phyloP scores from a whole-genome alignment of 768 basidiomycete genomes.

The Trametes gibbosa region DNA sequence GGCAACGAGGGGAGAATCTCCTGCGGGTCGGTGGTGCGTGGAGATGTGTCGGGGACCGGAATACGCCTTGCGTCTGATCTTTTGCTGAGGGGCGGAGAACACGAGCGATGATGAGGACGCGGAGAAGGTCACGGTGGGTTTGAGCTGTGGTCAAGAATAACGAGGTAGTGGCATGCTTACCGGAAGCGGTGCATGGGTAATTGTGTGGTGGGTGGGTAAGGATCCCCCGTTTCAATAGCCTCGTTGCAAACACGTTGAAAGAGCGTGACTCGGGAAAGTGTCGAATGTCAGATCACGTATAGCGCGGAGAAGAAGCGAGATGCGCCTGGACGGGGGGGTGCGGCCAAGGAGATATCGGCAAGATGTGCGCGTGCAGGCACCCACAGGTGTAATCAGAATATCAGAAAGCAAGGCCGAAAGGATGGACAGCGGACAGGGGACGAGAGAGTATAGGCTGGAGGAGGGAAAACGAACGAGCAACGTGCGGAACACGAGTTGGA shows the following conservation, averaged over 20 bases:
- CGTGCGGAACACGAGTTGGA: conserved; percentile 76
- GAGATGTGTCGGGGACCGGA: conserved; percentile 35
- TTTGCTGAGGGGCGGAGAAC: conserved; percentile 49
- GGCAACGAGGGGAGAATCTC: conserved; percentile 56
- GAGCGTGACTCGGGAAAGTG: conserved; percentile 22
- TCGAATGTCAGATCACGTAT: conserved; percentile 17
- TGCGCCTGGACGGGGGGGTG: not conserved
- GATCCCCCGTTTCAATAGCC: conserved; percentile 32
- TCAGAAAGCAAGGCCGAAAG: conserved; percentile 12
- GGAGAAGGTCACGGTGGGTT: conserved; percentile 1
- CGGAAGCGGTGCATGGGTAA: conserved; percentile 75
- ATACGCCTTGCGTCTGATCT: conserved; percentile 67
- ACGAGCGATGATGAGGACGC: conserved; percentile 9
- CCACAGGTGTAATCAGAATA: conserved; percentile 16
- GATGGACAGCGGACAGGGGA: conserved; percentile 1
- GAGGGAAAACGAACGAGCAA: conserved; percentile 48
- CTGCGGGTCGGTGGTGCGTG: conserved; percentile 26
- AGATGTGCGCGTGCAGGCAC: conserved; percentile 14
- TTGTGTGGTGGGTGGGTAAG: conserved; percentile 12
- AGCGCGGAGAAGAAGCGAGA: conserved; percentile 12
- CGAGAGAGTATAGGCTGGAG: conserved; percentile 8
- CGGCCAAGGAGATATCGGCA: conserved; percentile 12
- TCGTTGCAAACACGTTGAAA: conserved; percentile 71
- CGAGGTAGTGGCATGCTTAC: conserved; percentile 45
- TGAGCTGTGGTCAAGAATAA: conserved; percentile 28